These are phyloP conservation scores for Eragrostis tef DNA, from an alignment of 202 grass and related monocot species.

Conservation along the genomic window DNA sequence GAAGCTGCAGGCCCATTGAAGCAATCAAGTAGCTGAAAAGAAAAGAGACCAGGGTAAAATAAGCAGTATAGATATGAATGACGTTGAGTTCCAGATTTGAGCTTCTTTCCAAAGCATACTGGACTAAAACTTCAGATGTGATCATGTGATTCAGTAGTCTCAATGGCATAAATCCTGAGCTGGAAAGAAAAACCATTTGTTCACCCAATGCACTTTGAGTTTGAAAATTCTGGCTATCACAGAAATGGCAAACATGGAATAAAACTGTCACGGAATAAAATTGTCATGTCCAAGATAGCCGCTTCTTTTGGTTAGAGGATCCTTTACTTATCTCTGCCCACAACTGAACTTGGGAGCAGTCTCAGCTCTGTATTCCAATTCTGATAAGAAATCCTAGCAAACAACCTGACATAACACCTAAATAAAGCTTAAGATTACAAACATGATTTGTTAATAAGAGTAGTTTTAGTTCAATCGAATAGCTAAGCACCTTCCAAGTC, in stretches of 20 bases:
- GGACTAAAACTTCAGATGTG: slow-evolving; percentile 12
- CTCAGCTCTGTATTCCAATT: too few relatives aligned
- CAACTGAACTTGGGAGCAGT: too few relatives aligned
- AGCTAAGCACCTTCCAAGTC: too few relatives aligned
- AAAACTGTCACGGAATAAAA: not conserved
- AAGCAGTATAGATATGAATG: not conserved
- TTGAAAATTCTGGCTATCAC: not conserved
- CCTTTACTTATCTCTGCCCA: too few relatives aligned
- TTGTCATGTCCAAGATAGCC: too few relatives aligned
- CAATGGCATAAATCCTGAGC: not conserved
- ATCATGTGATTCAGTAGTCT: too few relatives aligned
- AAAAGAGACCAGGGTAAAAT: slow-evolving; percentile 21
- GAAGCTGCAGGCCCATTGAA: slow-evolving; percentile 67
- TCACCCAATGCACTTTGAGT: not conserved
- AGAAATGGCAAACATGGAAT: not conserved
- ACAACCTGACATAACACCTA: not conserved
- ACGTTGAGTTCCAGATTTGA: not conserved
- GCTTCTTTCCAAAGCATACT: not conserved
- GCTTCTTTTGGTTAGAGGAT: too few relatives aligned
- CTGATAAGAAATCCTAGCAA: too few relatives aligned
- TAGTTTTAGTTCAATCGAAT: not conserved
- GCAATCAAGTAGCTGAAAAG: slow-evolving; percentile 62
- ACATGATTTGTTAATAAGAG: not conserved
- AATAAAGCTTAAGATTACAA: not conserved
- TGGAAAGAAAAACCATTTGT: not conserved